These are phyloP conservation scores for Boehmeria nivea DNA, from an alignment of 306 rosid species.

Conservation along the genomic window DNA sequence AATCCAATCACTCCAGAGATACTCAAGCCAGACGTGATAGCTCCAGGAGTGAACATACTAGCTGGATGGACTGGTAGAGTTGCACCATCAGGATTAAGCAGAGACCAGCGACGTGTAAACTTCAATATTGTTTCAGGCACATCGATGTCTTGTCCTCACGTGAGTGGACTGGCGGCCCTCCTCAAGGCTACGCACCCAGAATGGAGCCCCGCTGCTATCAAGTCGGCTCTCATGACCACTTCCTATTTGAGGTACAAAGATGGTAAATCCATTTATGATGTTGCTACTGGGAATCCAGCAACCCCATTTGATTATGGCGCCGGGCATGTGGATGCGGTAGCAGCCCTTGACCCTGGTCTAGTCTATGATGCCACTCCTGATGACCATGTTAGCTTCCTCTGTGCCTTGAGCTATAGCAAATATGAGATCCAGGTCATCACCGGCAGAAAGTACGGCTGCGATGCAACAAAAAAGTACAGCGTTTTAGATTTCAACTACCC, in stretches of 20 bases:
- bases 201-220: slow-evolving; percentile 81
- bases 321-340: slow-evolving; percentile 64
- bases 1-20: slow-evolving; percentile 38
- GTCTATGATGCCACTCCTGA: slow-evolving; percentile 44
- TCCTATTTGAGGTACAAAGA: slow-evolving; percentile 54
- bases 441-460: slow-evolving; percentile 36
- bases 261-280: slow-evolving; percentile 46
- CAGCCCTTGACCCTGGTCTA: slow-evolving; percentile 81
- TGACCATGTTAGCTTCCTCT: slow-evolving; percentile 58
- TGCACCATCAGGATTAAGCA: slow-evolving; percentile 44
- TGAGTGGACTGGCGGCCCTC: slow-evolving; percentile 65
- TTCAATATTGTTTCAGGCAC: slow-evolving; percentile 72
- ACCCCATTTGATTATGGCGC: slow-evolving; percentile 73
- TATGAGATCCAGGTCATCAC: slow-evolving; percentile 34
- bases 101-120: slow-evolving; percentile 42
- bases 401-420: slow-evolving; percentile 53
- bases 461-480: slow-evolving; percentile 36
- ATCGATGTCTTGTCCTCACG: slow-evolving; percentile 86
- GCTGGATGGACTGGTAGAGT: slow-evolving; percentile 66
- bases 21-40: slow-evolving; percentile 80
- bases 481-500: slow-evolving; percentile 68
- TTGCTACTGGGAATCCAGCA: slow-evolving; percentile 42
- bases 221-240: slow-evolving; percentile 86
- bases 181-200: slow-evolving; percentile 61
- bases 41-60: too few species aligned